These are phyloP conservation scores for Senna tora DNA, from an alignment of 306 rosid species.

Conservation along the genomic window DNA sequence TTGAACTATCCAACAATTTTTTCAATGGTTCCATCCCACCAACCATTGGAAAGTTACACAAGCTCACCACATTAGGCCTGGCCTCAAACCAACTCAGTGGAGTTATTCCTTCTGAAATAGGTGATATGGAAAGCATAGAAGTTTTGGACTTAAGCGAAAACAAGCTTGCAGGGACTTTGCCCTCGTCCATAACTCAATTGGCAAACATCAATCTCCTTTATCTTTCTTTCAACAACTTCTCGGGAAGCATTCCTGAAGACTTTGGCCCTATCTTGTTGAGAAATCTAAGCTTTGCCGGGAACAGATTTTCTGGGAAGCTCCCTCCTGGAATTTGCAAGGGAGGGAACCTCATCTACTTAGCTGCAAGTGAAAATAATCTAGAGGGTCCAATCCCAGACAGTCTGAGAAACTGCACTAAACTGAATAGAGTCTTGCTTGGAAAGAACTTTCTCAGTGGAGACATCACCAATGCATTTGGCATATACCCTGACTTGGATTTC, in stretches of 20 bases:
- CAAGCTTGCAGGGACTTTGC: neutral
- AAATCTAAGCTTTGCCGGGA: conserved; percentile 25
- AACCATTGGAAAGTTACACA: conserved; percentile 39
- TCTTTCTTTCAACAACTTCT: conserved; percentile 34
- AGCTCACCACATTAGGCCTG: conserved; percentile 1
- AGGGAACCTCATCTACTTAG: conserved; percentile 33
- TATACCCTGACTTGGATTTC: conserved; percentile 32
- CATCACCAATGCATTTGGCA: conserved; percentile 39
- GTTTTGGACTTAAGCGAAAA: conserved; percentile 17
- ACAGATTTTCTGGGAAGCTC: conserved; percentile 36
- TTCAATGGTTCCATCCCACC: conserved; percentile 37
- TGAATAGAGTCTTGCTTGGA: conserved; percentile 21
- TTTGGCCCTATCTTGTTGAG: conserved; percentile 26
- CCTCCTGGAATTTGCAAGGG: conserved; percentile 41
- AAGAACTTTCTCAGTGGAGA: conserved; percentile 37
- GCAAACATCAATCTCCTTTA: conserved; percentile 27
- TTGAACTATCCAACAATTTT: conserved; percentile 19
- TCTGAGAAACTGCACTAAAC: conserved; percentile 39
- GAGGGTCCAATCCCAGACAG: conserved; percentile 37
- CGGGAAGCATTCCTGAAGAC: conserved; percentile 42
- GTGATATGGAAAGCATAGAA: conserved; percentile 29
- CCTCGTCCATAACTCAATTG: conserved; percentile 13
- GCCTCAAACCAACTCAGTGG: conserved; percentile 35
- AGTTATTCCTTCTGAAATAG: conserved; percentile 34
- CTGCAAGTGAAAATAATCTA: conserved; percentile 33